Base-by-base conservation (phyloP, 371 early-diverging fungal genomes). In the Syncephalis plumigaleata region DNA sequence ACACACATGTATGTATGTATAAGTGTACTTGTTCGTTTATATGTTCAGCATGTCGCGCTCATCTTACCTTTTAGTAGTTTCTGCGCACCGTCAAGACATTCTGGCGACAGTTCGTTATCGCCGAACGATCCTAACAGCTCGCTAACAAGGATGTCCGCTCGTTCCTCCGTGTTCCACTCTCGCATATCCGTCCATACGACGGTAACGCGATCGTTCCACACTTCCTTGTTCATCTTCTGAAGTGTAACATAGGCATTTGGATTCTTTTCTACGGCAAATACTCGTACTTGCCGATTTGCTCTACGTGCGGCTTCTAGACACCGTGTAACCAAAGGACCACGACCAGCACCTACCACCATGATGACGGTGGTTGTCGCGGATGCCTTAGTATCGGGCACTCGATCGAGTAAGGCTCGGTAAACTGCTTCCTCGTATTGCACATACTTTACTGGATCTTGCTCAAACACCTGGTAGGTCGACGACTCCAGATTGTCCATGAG, bases 61-160 rank as follows among this genome's bases (percentile, higher is more conserved):
- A 8, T 17, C 21, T 43, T 59, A 75, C 78, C 54, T 64, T 85
- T 90, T 26, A 94, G 55, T 22, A 86, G 73, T 44, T 75, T 70
- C 53, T 86, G 85, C 5, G 91, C 94, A 8, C 88, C 93, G 58
- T 88, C 89, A 18, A 96, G 63, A 58, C 95, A 96, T 63, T 96
- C 97, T 2, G 97, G 97, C 1, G 92, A 87, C 2, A 94, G 73
- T 59, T 96, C 97, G 60, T 96, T 96, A 62, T 96, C 94, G 43
- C 92, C 93, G 71, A 93, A 87, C 9, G 91, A 91, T 2, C 92
- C 91, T 25, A 94, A 65, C 2, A 93, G 68, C 60, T 94, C 91
- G 51, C 85, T 85, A 20, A 91, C 87, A 21, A 92, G 63, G 27
- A 93, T 84, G 62, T 91, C 93, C 22, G 82, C 84, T 68, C 72